phyloP scores from a whole-genome alignment of 2,329 filamentous ascomycete species.

The Aspergillus fructus region DNA sequence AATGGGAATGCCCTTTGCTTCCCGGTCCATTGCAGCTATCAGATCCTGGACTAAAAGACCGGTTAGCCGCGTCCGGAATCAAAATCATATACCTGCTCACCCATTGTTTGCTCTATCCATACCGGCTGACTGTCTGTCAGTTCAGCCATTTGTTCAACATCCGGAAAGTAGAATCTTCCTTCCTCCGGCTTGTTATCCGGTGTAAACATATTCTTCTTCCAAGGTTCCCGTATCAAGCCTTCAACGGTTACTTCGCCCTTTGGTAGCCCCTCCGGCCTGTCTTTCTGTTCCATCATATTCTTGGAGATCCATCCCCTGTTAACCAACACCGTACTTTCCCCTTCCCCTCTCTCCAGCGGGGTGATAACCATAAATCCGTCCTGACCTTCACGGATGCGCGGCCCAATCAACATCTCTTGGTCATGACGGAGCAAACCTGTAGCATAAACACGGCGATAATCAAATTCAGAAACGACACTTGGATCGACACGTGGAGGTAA shows the following conservation, averaged over 20 bases:
- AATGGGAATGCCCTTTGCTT: constrained; percentile 81
- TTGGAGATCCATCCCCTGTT: constrained; percentile 91
- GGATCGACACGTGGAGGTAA: constrained; percentile 82
- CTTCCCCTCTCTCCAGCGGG: constrained; percentile 70
- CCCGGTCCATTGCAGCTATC: constrained; percentile 71
- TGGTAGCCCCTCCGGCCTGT: constrained; percentile 65
- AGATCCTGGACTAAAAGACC: constrained; percentile 68
- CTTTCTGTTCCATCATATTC: constrained; percentile 64
- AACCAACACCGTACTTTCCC: constrained; percentile 71
- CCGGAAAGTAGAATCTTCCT: constrained; percentile 91
- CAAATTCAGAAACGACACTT: constrained; percentile 79
- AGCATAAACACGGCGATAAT: constrained; percentile 81
- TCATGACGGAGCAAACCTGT: constrained; percentile 77
- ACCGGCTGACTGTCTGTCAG: constrained; percentile 80
- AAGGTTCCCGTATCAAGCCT: constrained; percentile 82
- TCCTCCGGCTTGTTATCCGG: constrained; percentile 82
- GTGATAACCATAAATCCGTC: constrained; percentile 92
- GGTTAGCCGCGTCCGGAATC: background rate
- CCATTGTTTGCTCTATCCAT: constrained; percentile 95
- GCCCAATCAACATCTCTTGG: constrained; percentile 93
- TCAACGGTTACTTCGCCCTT: constrained; percentile 73
- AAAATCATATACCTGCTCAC: constrained; percentile 48
- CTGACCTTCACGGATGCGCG: constrained; percentile 81
- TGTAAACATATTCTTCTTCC: constrained; percentile 98
- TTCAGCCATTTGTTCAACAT: constrained; percentile 86